phyloP scores from a whole-genome alignment of 2,329 filamentous ascomycete genomes.

The Hypocreales sp. region DNA sequence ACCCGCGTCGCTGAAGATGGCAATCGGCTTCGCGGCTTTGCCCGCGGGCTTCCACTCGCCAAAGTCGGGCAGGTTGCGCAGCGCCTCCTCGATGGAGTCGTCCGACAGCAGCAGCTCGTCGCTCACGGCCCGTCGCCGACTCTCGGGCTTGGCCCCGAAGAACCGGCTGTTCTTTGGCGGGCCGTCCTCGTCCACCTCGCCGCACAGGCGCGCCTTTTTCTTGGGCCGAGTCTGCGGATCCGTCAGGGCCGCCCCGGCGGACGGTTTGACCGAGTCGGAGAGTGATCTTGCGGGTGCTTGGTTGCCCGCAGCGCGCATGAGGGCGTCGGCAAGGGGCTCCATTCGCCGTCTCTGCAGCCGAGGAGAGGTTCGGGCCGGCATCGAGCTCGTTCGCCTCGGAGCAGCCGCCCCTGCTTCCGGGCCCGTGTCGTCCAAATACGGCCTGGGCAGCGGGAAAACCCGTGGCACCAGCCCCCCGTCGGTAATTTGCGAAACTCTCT shows the following conservation, averaged over 20 bases:
- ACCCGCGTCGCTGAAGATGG: conserved; percentile 29
- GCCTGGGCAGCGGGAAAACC: conserved; percentile 42
- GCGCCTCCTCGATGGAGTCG: conserved; percentile 39
- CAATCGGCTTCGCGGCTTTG: conserved; percentile 20
- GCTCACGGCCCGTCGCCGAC: conserved; percentile 14
- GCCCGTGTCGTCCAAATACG: conserved; percentile 30
- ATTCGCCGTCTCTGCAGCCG: conserved; percentile 32
- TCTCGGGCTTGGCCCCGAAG: conserved; percentile 23
- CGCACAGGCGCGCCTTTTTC: conserved; percentile 42
- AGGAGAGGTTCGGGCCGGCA: conserved; percentile 16
- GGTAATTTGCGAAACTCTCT: conserved; percentile 31
- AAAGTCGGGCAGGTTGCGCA: conserved; percentile 34
- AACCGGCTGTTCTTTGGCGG: conserved; percentile 36
- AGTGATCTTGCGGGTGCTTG: conserved; percentile 6
- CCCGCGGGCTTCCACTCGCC: conserved; percentile 26
- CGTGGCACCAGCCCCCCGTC: conserved; percentile 33
- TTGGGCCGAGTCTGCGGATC: conserved; percentile 24
- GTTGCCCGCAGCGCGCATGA: conserved; percentile 13
- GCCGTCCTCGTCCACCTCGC: conserved; percentile 20
- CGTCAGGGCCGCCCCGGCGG: conserved; percentile 4
- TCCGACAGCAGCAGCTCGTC: conserved; percentile 36
- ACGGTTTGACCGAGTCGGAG: conserved; percentile 4
- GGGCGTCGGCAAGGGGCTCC: conserved; percentile 32
- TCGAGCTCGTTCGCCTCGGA: conserved; percentile 5
- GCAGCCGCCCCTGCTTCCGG: conserved; percentile 5